A percentile compares a stretch with the other conserved stretches of the same genome.
phyloP scores from a whole-genome alignment of 352 stramenopile genomes.

The Thraustochytrium sp. region DNA sequence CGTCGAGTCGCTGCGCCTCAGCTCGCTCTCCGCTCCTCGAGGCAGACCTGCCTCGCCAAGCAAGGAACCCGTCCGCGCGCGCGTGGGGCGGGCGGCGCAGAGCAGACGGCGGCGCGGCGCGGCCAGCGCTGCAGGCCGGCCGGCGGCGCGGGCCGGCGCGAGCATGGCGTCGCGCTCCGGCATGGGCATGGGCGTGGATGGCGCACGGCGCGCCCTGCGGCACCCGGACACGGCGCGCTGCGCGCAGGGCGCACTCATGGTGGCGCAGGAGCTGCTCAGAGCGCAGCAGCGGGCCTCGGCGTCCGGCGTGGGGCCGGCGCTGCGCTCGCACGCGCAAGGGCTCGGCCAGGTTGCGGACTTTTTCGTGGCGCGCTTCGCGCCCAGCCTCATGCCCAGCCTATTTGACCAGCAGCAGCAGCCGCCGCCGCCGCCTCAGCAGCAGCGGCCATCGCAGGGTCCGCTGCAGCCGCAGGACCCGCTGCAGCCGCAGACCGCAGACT shows the following conservation, averaged over 20 bases:
- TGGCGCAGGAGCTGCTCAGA: conserved; percentile 15
- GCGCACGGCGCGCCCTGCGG: neutral
- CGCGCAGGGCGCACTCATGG: conserved; percentile 19
- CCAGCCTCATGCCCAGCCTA: neutral
- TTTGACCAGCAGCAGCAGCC: neutral
- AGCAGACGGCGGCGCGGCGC: too few relatives aligned
- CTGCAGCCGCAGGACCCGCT: neutral
- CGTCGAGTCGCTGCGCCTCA: too few relatives aligned
- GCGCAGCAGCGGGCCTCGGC: neutral
- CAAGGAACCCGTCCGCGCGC: too few relatives aligned
- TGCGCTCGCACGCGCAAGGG: neutral
- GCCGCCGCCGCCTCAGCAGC: neutral
- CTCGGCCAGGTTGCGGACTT: neutral
- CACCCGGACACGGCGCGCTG: conserved; percentile 11
- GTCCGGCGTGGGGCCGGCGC: neutral
- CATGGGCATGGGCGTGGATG: too few relatives aligned
- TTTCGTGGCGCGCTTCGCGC: neutral
- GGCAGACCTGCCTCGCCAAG: too few relatives aligned
- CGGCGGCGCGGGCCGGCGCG: neutral
- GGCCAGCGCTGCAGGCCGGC: too few relatives aligned
- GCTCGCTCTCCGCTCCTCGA: too few relatives aligned
- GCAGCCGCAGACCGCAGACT: neutral
- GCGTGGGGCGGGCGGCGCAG: too few relatives aligned
- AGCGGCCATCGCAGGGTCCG: neutral
- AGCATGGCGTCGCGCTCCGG: neutral